A percentile compares a stretch with the other conserved stretches of the same genome.
Evolutionary conservation across 257 asterid species (phyloP).

Genomic region (Paraleonurus japonicus): DNA sequence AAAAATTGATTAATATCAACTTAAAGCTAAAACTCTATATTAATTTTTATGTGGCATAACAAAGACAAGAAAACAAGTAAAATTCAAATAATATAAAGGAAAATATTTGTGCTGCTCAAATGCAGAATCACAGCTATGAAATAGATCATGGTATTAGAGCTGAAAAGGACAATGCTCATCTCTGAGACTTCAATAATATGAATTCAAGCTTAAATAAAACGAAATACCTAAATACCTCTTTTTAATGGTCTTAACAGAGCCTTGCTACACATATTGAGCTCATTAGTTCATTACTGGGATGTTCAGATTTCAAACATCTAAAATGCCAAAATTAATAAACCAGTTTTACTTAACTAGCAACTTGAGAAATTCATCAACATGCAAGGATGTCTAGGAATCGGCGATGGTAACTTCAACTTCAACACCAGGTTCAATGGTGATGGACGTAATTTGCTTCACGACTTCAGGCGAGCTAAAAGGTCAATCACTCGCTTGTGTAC

Average conservation of each 20-base stretch:
- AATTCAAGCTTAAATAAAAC: not conserved
- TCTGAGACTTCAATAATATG: not conserved
- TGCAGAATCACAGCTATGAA: not conserved
- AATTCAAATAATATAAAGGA: too few species aligned
- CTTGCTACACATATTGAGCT: constrained; percentile 20
- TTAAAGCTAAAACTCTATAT: too few species aligned
- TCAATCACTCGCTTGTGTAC: constrained; percentile 66
- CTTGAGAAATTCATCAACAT: constrained; percentile 9
- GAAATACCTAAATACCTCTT: constrained; percentile 15
- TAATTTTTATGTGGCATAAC: too few species aligned
- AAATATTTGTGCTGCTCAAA: not conserved
- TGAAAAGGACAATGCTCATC: not conserved
- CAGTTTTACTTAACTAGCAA: constrained; percentile 16
- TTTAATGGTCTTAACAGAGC: not conserved
- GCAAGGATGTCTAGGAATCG: constrained; percentile 34
- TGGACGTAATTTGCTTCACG: constrained; percentile 70
- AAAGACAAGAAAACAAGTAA: too few species aligned
- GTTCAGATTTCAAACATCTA: constrained; percentile 17
- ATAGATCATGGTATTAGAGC: not conserved
- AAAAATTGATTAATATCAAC: too few species aligned
- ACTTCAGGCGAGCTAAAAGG: constrained; percentile 64
- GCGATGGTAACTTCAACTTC: constrained; percentile 67
- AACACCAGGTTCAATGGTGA: constrained; percentile 63
- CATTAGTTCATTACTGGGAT: constrained; percentile 3
- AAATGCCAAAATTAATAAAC: constrained; percentile 26